These are phyloP conservation scores for Flaveria linearis DNA, from an alignment of 129 eudicot genomes.

Conservation along the genomic window DNA sequence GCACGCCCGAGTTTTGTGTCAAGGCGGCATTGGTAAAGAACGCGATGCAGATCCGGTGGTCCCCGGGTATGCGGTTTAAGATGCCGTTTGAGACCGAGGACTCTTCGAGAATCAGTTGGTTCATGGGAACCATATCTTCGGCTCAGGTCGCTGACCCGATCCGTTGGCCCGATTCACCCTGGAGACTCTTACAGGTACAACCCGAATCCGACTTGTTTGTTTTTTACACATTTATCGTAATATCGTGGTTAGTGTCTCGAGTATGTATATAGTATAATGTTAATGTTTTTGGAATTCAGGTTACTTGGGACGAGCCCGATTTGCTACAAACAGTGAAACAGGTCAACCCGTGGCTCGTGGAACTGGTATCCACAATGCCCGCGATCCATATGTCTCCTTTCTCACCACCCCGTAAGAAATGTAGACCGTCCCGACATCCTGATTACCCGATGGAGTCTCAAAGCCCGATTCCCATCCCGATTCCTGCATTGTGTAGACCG, in stretches of 20 bases:
- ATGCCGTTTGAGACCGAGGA: constrained; percentile 99
- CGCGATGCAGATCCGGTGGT: constrained; percentile 85
- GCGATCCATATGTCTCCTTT: constrained; percentile 83
- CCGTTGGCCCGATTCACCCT: constrained; percentile 97
- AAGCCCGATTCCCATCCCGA: constrained; percentile 38
- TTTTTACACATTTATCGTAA: not conserved
- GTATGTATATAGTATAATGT: not conserved
- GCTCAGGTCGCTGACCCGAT: constrained; percentile 87
- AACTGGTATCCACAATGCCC: constrained; percentile 88
- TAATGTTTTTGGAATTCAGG: constrained; percentile 42
- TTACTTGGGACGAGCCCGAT: constrained; percentile 98
- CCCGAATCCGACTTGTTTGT: not conserved
- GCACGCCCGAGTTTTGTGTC: constrained; percentile 95
- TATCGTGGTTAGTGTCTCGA: no score
- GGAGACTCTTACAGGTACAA: constrained; percentile 93
- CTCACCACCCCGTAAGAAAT: constrained; percentile 86
- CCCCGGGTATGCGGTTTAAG: constrained; percentile 93
- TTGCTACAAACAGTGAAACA: constrained; percentile 92
- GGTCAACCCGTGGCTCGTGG: constrained; percentile 97
- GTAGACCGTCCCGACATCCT: constrained; percentile 66
- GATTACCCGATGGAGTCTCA: constrained; percentile 63
- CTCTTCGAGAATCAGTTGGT: constrained; percentile 95
- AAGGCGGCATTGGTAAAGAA: constrained; percentile 71
- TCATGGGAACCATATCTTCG: constrained; percentile 89
- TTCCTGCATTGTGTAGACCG: constrained; percentile 52